A percentile compares a stretch with the other conserved stretches of the same genome.
phyloP scores from a whole-genome alignment of 2,329 filamentous ascomycete species.

The Hypoxylon sp. region DNA sequence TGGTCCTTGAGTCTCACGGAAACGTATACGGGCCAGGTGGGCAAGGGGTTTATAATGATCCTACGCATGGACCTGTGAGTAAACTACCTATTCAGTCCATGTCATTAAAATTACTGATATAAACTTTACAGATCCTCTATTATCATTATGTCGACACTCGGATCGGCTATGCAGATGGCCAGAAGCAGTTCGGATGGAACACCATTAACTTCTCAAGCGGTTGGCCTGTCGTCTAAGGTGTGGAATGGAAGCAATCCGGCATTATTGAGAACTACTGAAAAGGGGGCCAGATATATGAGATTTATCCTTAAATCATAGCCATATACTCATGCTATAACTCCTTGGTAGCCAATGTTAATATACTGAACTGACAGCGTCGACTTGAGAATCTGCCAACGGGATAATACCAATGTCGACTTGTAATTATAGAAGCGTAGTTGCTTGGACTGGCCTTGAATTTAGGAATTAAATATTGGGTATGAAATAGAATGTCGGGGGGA shows the following conservation, averaged over 20 bases:
- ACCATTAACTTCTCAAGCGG: slow-evolving; percentile 63
- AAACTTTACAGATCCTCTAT: slow-evolving; percentile 60
- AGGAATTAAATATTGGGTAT: too few relatives aligned
- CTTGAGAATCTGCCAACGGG: too few relatives aligned
- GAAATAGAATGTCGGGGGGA: too few relatives aligned
- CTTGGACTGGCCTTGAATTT: too few relatives aligned
- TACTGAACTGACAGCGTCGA: too few relatives aligned
- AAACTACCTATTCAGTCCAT: neutral
- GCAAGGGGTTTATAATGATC: slow-evolving; percentile 62
- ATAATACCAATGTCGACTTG: too few relatives aligned
- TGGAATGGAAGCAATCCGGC: too few relatives aligned
- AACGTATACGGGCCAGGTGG: slow-evolving; percentile 76
- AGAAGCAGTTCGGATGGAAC: slow-evolving; percentile 68
- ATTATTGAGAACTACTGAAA: neutral
- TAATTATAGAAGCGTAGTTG: too few relatives aligned
- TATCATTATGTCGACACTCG: slow-evolving; percentile 58
- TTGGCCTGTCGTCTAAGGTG: slow-evolving; percentile 60
- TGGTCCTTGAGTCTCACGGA: slow-evolving; percentile 72
- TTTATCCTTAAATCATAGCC: neutral
- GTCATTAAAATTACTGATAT: neutral
- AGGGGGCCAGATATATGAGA: neutral
- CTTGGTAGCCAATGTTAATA: too few relatives aligned
- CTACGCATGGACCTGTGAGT: slow-evolving; percentile 51
- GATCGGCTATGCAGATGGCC: slow-evolving; percentile 55
- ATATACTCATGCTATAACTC: neutral